Evolutionary conservation across 306 rosid genomes (phyloP).

Genomic region (Begonia loranthoides): DNA sequence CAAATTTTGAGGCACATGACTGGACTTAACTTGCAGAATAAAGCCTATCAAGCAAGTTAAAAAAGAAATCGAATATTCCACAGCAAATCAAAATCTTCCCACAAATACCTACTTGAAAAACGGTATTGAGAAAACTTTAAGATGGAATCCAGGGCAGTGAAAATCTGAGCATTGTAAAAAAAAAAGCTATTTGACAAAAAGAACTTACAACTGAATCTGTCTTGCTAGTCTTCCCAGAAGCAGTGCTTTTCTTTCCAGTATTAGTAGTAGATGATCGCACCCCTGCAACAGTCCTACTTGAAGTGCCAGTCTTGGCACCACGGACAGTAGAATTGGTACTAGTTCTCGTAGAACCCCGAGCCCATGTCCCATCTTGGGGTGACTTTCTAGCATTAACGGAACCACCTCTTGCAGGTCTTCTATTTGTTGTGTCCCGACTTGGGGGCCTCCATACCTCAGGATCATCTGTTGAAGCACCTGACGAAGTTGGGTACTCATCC

Average conservation of each 20-base stretch:
- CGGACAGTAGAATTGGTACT: conserved; percentile 42
- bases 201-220: conserved; percentile 48
- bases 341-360: conserved; percentile 56
- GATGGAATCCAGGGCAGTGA: too few relatives aligned
- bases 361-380: conserved; percentile 74
- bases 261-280: conserved; percentile 32
- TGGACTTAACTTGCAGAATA: too few relatives aligned
- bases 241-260: conserved; percentile 46
- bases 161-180: too few relatives aligned
- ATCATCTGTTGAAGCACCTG: conserved; percentile 60
- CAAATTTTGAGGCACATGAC: too few relatives aligned
- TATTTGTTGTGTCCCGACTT: conserved; percentile 45
- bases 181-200: neutral
- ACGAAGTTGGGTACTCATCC: conserved; percentile 87
- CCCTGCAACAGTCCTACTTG: conserved; percentile 45
- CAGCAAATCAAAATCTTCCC: too few relatives aligned
- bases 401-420: conserved; percentile 62
- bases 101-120: too few relatives aligned
- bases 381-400: conserved; percentile 55
- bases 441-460: conserved; percentile 99
- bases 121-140: too few relatives aligned
- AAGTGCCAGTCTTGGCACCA: conserved; percentile 43
- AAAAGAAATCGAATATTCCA: too few relatives aligned
- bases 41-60: too few relatives aligned
- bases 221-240: conserved; percentile 31